phyloP scores from a whole-genome alignment of 345 rosid genomes.

The Limnanthes douglasii region DNA sequence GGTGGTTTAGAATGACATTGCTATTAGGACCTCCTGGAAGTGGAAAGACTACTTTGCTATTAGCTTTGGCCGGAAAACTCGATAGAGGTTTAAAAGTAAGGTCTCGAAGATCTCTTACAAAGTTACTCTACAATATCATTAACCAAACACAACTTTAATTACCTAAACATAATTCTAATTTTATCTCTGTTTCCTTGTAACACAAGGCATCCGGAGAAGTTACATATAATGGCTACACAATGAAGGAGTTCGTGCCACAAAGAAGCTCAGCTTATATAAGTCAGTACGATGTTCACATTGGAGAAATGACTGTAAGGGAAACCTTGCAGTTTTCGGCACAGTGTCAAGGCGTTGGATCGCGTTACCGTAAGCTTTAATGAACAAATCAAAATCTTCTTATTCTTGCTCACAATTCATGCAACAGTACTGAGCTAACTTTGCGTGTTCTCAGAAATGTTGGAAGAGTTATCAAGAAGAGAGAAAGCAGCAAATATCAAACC shows the following conservation, averaged over 20 bases:
- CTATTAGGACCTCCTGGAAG: conserved; percentile 23
- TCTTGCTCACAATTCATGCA: neutral
- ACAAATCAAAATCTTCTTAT: neutral
- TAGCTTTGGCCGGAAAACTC: conserved; percentile 19
- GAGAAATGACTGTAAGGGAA: conserved; percentile 67
- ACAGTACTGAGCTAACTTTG: neutral
- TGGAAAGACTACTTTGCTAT: conserved; percentile 22
- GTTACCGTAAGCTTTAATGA: conserved; percentile 5
- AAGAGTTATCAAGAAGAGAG: conserved; percentile 13
- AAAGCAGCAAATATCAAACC: conserved; percentile 10
- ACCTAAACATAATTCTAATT: too few relatives aligned
- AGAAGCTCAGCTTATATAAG: conserved; percentile 28
- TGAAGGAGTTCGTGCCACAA: conserved; percentile 25
- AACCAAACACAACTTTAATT: too few relatives aligned
- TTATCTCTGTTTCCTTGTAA: too few relatives aligned
- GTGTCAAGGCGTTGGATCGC: conserved; percentile 51
- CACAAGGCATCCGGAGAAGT: conserved; percentile 17
- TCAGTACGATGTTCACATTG: conserved; percentile 64
- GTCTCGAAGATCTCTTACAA: too few relatives aligned
- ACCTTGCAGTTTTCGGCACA: conserved; percentile 70
- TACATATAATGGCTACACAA: conserved; percentile 38
- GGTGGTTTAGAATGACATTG: conserved; percentile 24
- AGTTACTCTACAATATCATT: neutral
- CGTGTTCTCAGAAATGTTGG: conserved; percentile 4
- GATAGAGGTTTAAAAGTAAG: conserved; percentile 16